A percentile compares a stretch with the other conserved stretches of the same genome.
Conservation (phyloP, 176 grass and related monocot genomes). For the Eragrostis nindensis region DNA sequence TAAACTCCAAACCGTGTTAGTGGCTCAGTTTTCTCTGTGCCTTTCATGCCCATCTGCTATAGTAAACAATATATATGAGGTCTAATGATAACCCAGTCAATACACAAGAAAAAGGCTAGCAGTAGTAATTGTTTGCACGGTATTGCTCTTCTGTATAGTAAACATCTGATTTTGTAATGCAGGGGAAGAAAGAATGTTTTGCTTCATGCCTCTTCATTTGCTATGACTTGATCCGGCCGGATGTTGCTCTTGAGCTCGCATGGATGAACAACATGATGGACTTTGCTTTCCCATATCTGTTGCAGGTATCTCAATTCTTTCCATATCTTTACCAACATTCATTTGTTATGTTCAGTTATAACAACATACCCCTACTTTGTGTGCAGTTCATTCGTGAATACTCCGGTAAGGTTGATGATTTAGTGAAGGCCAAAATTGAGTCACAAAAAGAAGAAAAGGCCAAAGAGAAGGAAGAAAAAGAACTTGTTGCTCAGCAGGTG, state of each 20-base stretch:
- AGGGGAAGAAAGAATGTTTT: conserved; percentile 99
- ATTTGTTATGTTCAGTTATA: background rate
- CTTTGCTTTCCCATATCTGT: conserved; percentile 95
- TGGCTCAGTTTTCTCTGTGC: too few relatives aligned
- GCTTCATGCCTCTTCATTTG: conserved; percentile 98
- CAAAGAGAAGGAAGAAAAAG: conserved; percentile 93
- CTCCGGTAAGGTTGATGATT: conserved; percentile 90
- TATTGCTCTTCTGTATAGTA: conserved; percentile 28
- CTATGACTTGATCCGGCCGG: conserved; percentile 86
- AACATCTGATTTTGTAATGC: conserved; percentile 44
- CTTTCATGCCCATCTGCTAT: background rate
- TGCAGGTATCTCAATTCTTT: conserved; percentile 71
- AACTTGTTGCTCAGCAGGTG: conserved; percentile 93
- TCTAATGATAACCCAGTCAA: background rate
- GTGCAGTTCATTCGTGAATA: conserved; percentile 91
- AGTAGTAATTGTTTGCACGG: background rate
- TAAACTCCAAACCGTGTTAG: background rate
- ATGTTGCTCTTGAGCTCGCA: conserved; percentile 97
- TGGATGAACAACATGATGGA: conserved; percentile 98
- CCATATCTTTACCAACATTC: background rate
- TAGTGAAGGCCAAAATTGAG: conserved; percentile 89
- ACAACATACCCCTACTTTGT: background rate
- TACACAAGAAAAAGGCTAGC: background rate
- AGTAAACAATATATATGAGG: background rate
- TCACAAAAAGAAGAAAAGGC: conserved; percentile 71